phyloP scores from a whole-genome alignment of 2,329 filamentous ascomycete species.

The Colletotrichum lindemuthianum region DNA sequence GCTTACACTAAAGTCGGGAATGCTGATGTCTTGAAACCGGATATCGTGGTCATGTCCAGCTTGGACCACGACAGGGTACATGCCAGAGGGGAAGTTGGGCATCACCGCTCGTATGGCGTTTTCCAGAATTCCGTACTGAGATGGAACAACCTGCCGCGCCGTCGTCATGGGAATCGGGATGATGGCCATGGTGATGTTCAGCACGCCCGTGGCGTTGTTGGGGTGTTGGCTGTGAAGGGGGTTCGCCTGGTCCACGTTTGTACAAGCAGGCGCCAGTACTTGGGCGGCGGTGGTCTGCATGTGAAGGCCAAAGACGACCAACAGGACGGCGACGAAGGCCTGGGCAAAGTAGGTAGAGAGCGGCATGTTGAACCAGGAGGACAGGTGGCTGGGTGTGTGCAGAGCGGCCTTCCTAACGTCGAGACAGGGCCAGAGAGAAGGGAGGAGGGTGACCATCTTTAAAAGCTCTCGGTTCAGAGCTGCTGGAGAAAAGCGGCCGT shows the following conservation, averaged over 20 bases:
- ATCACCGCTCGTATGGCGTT: slow-evolving; percentile 57
- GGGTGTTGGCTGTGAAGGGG: slow-evolving; percentile 58
- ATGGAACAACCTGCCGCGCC: slow-evolving; percentile 59
- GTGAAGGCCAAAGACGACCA: slow-evolving; percentile 24
- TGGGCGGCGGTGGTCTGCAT: slow-evolving; percentile 29
- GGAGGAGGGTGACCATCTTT: slow-evolving; percentile 31
- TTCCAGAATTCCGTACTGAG: slow-evolving; percentile 60
- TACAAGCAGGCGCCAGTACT: slow-evolving; percentile 13
- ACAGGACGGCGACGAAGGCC: slow-evolving; percentile 26
- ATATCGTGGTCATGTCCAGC: slow-evolving; percentile 63
- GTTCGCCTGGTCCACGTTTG: slow-evolving; percentile 46
- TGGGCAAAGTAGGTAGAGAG: slow-evolving; percentile 29
- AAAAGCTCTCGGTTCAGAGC: slow-evolving; percentile 15
- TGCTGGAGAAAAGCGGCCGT: neutral
- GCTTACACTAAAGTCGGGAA: slow-evolving; percentile 60
- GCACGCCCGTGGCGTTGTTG: slow-evolving; percentile 58
- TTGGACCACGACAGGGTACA: slow-evolving; percentile 64
- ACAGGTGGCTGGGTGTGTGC: slow-evolving; percentile 4
- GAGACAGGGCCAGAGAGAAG: slow-evolving; percentile 19
- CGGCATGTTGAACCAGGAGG: slow-evolving; percentile 29
- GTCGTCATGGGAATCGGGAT: slow-evolving; percentile 59
- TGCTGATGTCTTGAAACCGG: slow-evolving; percentile 50
- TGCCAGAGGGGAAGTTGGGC: slow-evolving; percentile 58
- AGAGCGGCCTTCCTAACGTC: slow-evolving; percentile 12
- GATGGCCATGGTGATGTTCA: slow-evolving; percentile 64